Conservation (phyloP, 768 basidiomycete genomes). For the Boletus sensibilis region DNA sequence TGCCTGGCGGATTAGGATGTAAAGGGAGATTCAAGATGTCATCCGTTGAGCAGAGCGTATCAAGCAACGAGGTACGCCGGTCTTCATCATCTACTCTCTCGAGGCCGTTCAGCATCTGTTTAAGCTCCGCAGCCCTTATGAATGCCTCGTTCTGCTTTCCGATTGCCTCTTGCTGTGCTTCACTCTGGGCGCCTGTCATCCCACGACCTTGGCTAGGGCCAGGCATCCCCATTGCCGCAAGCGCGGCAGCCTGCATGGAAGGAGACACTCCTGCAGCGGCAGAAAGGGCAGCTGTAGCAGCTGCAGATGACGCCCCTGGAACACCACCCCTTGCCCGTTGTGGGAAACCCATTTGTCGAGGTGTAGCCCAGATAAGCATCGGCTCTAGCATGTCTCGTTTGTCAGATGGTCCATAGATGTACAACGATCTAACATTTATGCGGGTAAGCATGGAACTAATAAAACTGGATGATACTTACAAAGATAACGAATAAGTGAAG, state of each 20-base stretch:
- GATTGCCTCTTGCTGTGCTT: slow-evolving; percentile 36
- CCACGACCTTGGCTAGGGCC: slow-evolving; percentile 19
- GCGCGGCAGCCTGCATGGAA: slow-evolving; percentile 13
- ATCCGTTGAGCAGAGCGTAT: slow-evolving; percentile 62
- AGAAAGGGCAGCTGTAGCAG: slow-evolving; percentile 1
- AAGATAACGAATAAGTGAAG: slow-evolving; percentile 52
- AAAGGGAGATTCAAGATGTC: slow-evolving; percentile 73
- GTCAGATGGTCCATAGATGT: slow-evolving; percentile 68
- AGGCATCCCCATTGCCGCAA: slow-evolving; percentile 21
- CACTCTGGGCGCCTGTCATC: slow-evolving; percentile 19
- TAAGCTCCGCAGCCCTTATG: slow-evolving; percentile 65
- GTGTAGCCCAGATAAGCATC: slow-evolving; percentile 71
- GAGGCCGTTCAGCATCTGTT: slow-evolving; percentile 58
- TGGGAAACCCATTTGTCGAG: slow-evolving; percentile 58
- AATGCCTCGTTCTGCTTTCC: slow-evolving; percentile 42
- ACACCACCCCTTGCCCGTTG: slow-evolving; percentile 9
- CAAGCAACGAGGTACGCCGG: slow-evolving; percentile 67
- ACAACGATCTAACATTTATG: slow-evolving; percentile 49
- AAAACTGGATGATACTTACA: slow-evolving; percentile 43
- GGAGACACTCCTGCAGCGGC: slow-evolving; percentile 17
- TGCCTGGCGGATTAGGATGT: slow-evolving; percentile 71
- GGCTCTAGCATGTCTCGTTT: slow-evolving; percentile 63
- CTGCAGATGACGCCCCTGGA: slow-evolving; percentile 24
- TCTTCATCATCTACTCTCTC: slow-evolving; percentile 80
- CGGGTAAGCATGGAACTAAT: not conserved